These are phyloP conservation scores for Spathaspora arborariae DNA, from an alignment of 805 yeast genomes.

Conservation along the genomic window DNA sequence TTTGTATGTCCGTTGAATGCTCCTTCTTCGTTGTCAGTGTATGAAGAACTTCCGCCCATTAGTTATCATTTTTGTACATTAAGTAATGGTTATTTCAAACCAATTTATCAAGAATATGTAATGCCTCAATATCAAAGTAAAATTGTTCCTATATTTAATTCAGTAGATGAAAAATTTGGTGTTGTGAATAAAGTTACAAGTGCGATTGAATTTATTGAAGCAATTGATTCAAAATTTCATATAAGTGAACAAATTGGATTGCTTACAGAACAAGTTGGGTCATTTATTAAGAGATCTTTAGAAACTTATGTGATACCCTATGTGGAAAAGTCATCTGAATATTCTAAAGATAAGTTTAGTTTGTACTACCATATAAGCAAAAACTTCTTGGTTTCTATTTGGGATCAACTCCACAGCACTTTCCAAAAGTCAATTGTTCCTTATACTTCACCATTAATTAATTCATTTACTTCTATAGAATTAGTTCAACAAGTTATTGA, in stretches of 20 bases:
- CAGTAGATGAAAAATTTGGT: not conserved
- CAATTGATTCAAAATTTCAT: constrained; percentile 2
- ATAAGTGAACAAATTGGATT: not conserved
- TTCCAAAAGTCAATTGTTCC: not conserved
- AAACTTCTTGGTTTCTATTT: not conserved
- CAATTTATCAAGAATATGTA: constrained; percentile 2
- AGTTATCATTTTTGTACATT: constrained; percentile 9
- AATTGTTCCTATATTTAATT: not conserved
- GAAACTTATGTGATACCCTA: not conserved
- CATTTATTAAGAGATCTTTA: not conserved
- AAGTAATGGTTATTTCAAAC: constrained; percentile 5
- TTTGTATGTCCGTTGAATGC: constrained; percentile 9
- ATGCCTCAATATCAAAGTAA: constrained; percentile 6
- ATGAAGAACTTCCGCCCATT: constrained; percentile 5
- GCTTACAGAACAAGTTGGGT: not conserved
- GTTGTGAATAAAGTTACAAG: not conserved
- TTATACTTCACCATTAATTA: not conserved
- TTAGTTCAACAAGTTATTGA: constrained; percentile 1
- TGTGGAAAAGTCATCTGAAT: not conserved
- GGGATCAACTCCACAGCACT: not conserved
- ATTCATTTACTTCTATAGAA: constrained; percentile 1
- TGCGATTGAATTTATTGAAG: not conserved
- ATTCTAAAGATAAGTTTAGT: not conserved
- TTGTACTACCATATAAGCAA: not conserved
- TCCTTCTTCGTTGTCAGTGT: not conserved